Percentiles rank a stretch among this genome's conserved stretches.
Evolutionary conservation across 768 basidiomycete species (phyloP).

Genomic region (Jaapia argillacea): DNA sequence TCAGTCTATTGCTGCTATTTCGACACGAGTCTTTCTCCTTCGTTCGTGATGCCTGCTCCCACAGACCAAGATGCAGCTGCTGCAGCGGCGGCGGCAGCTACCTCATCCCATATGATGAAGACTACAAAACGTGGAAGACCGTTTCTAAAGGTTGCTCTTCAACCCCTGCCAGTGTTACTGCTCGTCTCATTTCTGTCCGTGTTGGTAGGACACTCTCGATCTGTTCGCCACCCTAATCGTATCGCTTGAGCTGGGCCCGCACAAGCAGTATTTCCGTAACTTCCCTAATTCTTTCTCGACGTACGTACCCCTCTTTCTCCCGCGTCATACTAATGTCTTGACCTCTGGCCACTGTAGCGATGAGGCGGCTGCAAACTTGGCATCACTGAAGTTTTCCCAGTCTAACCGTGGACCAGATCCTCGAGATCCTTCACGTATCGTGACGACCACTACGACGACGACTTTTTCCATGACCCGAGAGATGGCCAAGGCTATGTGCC

Average conservation of each 20-base stretch:
- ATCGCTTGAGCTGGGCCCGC: constrained; percentile 77
- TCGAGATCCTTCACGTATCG: constrained; percentile 93
- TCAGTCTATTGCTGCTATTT: constrained; percentile 14
- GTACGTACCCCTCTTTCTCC: constrained; percentile 37
- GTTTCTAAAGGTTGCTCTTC: constrained; percentile 69
- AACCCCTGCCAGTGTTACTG: background rate
- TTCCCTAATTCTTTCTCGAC: constrained; percentile 94
- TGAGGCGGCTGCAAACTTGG: constrained; percentile 88
- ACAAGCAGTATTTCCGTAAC: constrained; percentile 94
- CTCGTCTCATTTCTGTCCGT: constrained; percentile 3
- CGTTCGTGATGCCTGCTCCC: constrained; percentile 13
- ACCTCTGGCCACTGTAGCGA: constrained; percentile 44
- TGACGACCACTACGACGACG: constrained; percentile 98
- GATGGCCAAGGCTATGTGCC: constrained; percentile 99
- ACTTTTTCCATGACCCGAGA: constrained; percentile 99
- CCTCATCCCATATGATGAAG: constrained; percentile 96
- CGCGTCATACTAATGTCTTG: constrained; percentile 7
- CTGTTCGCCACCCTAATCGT: constrained; percentile 96
- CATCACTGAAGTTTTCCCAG: constrained; percentile 96
- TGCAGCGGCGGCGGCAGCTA: constrained; percentile 35
- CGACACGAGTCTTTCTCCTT: constrained; percentile 16
- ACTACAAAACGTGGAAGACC: constrained; percentile 93
- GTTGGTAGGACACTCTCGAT: constrained; percentile 88
- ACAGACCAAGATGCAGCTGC: constrained; percentile 32
- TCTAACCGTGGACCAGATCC: constrained; percentile 98